These are phyloP conservation scores for Prunus padus DNA, from an alignment of 306 rosid species.

Conservation along the genomic window DNA sequence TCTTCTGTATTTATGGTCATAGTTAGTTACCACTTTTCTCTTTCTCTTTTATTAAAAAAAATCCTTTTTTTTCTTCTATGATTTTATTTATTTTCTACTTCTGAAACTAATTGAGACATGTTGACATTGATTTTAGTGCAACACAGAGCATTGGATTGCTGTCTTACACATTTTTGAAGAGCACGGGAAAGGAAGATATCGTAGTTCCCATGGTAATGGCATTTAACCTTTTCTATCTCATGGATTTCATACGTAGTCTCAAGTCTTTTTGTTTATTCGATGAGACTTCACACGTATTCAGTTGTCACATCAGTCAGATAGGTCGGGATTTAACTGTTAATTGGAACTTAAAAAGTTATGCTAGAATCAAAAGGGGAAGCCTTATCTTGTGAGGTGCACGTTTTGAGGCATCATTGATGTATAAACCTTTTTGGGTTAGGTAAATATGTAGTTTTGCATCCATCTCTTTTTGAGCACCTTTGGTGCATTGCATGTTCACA, in stretches of 20 bases:
- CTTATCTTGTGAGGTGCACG: not conserved
- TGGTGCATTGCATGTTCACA: not conserved
- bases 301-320: not conserved
- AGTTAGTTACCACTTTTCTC: not conserved
- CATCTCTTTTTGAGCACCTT: not conserved
- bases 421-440: not conserved
- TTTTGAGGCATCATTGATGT: not conserved
- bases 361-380: not conserved
- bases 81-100: not conserved
- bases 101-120: constrained; percentile 36
- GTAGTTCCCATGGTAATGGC: constrained; percentile 92
- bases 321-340: not conserved
- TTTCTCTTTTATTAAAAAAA: not conserved
- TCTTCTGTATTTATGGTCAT: not conserved
- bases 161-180: constrained; percentile 92
- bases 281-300: not conserved
- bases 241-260: not conserved
- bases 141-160: constrained; percentile 93
- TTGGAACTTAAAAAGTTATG: not conserved
- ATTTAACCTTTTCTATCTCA: not conserved
- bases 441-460: not conserved
- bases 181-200: constrained; percentile 92
- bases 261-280: not conserved
- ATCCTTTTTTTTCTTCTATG: not conserved
- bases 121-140: constrained; percentile 42